These are phyloP conservation scores for Epichloe typhina DNA, from an alignment of 2,329 filamentous ascomycete genomes.

Conservation along the genomic window DNA sequence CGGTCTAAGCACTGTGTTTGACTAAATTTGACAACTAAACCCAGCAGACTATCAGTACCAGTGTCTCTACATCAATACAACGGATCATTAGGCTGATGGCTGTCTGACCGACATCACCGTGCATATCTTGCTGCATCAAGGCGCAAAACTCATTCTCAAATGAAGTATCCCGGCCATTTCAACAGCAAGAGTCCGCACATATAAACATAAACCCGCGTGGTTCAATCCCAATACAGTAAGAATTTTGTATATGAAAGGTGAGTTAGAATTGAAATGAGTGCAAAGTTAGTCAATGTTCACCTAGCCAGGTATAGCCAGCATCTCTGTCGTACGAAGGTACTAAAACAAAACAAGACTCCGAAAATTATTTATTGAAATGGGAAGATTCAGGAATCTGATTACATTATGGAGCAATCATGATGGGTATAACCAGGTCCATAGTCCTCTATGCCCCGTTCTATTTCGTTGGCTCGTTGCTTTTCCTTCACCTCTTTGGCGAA, in stretches of 20 bases:
- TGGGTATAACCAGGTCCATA: conserved; percentile 54
- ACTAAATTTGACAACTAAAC: not conserved
- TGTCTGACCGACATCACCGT: not conserved
- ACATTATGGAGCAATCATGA: conserved; percentile 49
- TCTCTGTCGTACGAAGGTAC: no score
- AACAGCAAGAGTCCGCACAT: not conserved
- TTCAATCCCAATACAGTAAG: not conserved
- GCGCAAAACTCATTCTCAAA: not conserved
- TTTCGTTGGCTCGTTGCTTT: conserved; percentile 59
- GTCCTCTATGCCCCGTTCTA: conserved; percentile 58
- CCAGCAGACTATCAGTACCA: not conserved
- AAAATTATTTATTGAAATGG: not conserved
- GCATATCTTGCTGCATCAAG: not conserved
- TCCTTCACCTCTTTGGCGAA: conserved; percentile 59
- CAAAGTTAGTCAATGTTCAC: no score
- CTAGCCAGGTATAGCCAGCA: no score
- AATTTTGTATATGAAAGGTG: not conserved
- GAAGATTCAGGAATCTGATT: conserved; percentile 6
- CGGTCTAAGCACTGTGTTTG: not conserved
- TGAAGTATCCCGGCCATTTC: not conserved
- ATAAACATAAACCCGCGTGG: not conserved
- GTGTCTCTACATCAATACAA: not conserved
- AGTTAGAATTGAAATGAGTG: not conserved
- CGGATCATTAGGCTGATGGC: not conserved
- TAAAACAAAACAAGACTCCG: no score